A percentile compares a stretch with the other conserved stretches of the same genome.
Conservation (phyloP, 225 moss, liverwort and hornwort genomes). For the Marchantia paleacea region DNA sequence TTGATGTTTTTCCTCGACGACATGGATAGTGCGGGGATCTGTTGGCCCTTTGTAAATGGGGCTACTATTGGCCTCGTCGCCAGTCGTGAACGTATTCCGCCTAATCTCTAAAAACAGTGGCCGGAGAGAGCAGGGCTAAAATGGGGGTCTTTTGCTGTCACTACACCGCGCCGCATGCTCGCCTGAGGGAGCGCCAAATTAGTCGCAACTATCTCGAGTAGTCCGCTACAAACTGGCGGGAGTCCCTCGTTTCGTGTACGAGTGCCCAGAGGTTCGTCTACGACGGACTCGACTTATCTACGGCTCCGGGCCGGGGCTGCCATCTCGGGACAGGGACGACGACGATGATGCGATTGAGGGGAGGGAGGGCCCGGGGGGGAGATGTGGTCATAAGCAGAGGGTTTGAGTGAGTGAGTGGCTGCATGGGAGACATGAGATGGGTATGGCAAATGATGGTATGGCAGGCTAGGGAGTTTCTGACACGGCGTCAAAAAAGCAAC, state of each 20-base stretch:
- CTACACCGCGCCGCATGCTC: not conserved
- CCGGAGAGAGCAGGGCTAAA: not conserved
- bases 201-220: slow-evolving; percentile 9
- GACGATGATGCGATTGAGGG: not conserved
- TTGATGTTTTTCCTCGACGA: not conserved
- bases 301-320: not conserved
- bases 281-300: not conserved
- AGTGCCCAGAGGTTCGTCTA: too few relatives aligned
- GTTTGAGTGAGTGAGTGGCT: slow-evolving; percentile 9
- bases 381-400: not conserved
- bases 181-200: slow-evolving; percentile 17
- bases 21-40: not conserved
- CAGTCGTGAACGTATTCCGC: not conserved
- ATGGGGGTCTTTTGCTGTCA: slow-evolving; percentile 7
- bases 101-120: not conserved
- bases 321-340: not conserved
- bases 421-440: slow-evolving; percentile 10
- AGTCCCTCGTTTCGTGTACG: not conserved
- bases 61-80: not conserved
- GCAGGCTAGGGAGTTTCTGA: slow-evolving; percentile 14
- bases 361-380: too few relatives aligned
- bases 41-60: not conserved
- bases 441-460: slow-evolving; percentile 16
- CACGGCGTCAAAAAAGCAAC: slow-evolving; percentile 24
- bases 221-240: slow-evolving; percentile 11